Conservation (phyloP, 2,329 filamentous ascomycete species). For the Endothia cerciana region DNA sequence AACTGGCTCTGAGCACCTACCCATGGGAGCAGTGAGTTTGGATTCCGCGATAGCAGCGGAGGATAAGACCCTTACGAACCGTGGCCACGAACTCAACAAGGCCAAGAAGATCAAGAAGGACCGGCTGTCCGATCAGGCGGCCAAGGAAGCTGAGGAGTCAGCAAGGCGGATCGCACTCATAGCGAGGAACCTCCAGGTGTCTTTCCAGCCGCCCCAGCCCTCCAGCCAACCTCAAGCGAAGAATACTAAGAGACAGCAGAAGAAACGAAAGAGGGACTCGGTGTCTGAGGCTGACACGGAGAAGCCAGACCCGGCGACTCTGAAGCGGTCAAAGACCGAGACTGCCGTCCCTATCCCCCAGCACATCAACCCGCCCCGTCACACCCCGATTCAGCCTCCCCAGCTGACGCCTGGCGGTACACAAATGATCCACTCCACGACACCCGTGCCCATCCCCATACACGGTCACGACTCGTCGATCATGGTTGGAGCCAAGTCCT, state of each 20-base stretch:
- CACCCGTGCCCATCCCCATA: conserved; percentile 40
- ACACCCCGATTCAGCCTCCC: conserved; percentile 32
- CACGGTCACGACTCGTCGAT: conserved; percentile 37
- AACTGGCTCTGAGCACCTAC: conserved; percentile 56
- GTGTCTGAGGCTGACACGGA: conserved; percentile 36
- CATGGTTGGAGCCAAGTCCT: conserved; percentile 29
- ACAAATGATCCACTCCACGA: conserved; percentile 37
- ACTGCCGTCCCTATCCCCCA: conserved; percentile 44
- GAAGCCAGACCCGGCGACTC: conserved; percentile 34
- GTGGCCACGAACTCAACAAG: conserved; percentile 78
- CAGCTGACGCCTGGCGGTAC: conserved; percentile 26
- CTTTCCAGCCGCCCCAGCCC: conserved; percentile 29
- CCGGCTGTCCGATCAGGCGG: conserved; percentile 63
- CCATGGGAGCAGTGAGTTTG: conserved; percentile 63
- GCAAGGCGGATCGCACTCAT: conserved; percentile 39
- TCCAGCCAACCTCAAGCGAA: conserved; percentile 27
- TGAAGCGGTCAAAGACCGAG: conserved; percentile 44
- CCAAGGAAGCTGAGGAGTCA: conserved; percentile 58
- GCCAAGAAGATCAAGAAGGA: conserved; percentile 76
- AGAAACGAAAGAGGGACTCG: conserved; percentile 43
- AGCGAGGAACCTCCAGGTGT: conserved; percentile 35
- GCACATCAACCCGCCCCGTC: conserved; percentile 33
- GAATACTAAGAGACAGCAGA: conserved; percentile 33
- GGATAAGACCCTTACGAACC: conserved; percentile 68
- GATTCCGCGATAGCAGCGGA: conserved; percentile 58